Percentiles rank a stretch among this genome's conserved stretches.
Conservation (phyloP, 106 monocot genomes). For the Alisma plantagoaquatica region DNA sequence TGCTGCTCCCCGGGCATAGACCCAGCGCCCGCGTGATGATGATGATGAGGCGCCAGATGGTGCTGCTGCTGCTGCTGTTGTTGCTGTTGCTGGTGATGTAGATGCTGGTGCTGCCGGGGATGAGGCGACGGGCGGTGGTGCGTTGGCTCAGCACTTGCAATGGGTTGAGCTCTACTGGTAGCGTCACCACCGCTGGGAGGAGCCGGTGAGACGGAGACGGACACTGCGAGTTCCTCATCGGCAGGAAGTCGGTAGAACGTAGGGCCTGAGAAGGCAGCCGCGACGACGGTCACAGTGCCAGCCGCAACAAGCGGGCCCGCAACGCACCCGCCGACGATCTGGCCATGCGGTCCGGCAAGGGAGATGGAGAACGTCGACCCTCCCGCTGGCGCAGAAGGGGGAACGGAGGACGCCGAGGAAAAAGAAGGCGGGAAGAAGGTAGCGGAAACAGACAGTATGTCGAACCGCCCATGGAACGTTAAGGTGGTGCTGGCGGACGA, state of each 20-base stretch:
- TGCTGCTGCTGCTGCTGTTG: conserved; percentile 2
- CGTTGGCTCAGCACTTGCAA: too few species aligned
- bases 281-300: conserved; percentile 41
- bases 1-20: too few species aligned
- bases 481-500: neutral
- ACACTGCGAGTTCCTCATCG: conserved; percentile 21
- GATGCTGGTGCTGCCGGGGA: too few species aligned
- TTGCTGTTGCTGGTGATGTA: too few species aligned
- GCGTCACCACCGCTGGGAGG: too few species aligned
- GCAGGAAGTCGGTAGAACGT: conserved; percentile 44
- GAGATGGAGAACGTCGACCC: conserved; percentile 49
- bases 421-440: conserved; percentile 42
- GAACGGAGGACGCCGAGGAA: conserved; percentile 6
- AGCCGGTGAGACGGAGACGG: conserved; percentile 25
- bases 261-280: conserved; percentile 39
- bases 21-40: too few species aligned
- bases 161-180: too few species aligned
- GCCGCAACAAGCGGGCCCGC: conserved; percentile 49
- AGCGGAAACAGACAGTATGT: conserved; percentile 56
- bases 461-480: conserved; percentile 36
- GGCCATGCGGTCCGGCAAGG: conserved; percentile 62
- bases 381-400: conserved; percentile 1
- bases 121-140: too few species aligned
- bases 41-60: too few species aligned
- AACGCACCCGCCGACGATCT: conserved; percentile 48